These are phyloP conservation scores for Cladophialophora chaetospira DNA, from an alignment of 2,329 filamentous ascomycete species.

Conservation along the genomic window DNA sequence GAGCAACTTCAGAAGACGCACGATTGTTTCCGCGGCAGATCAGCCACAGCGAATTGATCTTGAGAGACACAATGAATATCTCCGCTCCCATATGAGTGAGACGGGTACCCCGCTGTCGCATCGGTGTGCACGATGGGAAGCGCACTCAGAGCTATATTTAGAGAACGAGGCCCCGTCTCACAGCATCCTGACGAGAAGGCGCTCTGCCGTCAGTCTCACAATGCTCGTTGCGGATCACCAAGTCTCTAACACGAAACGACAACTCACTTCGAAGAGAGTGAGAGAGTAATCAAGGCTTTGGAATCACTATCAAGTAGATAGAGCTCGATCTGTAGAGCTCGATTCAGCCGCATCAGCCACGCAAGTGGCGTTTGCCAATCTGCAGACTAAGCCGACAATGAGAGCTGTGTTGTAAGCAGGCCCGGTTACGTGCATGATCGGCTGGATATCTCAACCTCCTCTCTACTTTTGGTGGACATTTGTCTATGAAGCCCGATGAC, in stretches of 20 bases:
- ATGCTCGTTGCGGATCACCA: background rate
- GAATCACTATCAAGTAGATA: background rate
- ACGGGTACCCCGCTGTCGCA: no score
- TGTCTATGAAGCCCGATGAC: constrained; percentile 8
- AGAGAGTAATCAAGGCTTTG: background rate
- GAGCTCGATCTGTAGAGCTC: background rate
- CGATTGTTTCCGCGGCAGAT: no score
- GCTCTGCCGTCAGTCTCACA: background rate
- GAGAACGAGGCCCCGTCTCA: background rate
- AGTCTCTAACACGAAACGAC: no score
- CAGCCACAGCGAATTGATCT: no score
- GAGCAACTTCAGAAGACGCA: no score
- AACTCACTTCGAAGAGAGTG: background rate
- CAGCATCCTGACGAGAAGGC: background rate
- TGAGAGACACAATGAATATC: no score
- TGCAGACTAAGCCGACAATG: constrained; percentile 8
- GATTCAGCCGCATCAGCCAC: background rate
- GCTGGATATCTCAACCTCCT: constrained; percentile 11
- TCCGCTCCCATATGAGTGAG: no score
- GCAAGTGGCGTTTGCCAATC: constrained; percentile 1
- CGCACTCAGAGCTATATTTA: background rate
- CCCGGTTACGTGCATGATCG: constrained; percentile 7
- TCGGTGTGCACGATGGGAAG: background rate
- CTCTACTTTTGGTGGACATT: background rate
- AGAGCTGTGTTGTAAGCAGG: background rate